Evolutionary conservation across 2,329 filamentous ascomycete genomes (phyloP), one percentile per base, ranked within the genome.

Genomic region (Claviceps spartinae): DNA sequence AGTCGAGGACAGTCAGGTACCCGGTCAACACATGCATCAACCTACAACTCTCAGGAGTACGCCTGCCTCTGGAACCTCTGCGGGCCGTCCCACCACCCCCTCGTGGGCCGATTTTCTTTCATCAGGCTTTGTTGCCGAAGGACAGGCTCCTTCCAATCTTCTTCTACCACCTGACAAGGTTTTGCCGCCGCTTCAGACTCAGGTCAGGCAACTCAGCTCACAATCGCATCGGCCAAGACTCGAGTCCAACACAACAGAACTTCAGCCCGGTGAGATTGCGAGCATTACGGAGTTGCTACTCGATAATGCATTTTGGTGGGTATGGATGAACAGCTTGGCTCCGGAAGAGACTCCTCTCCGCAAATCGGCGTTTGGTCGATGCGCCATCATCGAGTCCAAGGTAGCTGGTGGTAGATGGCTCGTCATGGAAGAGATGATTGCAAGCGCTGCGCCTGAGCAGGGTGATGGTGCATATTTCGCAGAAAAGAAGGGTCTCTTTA

Each of bases 281-380:
- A 97, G 89, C 64, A 95, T 98, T 62, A 86, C 80, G 24, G 78
- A 78, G 40, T 79, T 97, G 53, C 84, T 93, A 56, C 75, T 98
- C 5, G 93, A 98, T 60, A 91, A 97, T 65, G 85, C 89, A 1
- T 98, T 98, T 67, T 98, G 93, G 93, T 97, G 93, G 91, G 93
- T 97, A 4, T 98, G 93, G 93, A 97, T 98, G 77, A 94, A 82
- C 60, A 97, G 91, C 74, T 72, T 98, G 61, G 89, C 91, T 1
- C 86, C 83, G 0, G 93, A 98, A 62, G 93, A 98, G 69, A 86
- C 90, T 0, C 69, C 82, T 0, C 78, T 84, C 47, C 82, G 93
- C 55, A 98, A 98, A 65, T 85, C 90, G 5, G 88, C 90, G 0
- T 98, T 98, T 65, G 93, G 93, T 40, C 80, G 93, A 56, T 98